Evolutionary conservation across 139 green algal genomes (phyloP).

Genomic region (Medakamo hakoo): DNA sequence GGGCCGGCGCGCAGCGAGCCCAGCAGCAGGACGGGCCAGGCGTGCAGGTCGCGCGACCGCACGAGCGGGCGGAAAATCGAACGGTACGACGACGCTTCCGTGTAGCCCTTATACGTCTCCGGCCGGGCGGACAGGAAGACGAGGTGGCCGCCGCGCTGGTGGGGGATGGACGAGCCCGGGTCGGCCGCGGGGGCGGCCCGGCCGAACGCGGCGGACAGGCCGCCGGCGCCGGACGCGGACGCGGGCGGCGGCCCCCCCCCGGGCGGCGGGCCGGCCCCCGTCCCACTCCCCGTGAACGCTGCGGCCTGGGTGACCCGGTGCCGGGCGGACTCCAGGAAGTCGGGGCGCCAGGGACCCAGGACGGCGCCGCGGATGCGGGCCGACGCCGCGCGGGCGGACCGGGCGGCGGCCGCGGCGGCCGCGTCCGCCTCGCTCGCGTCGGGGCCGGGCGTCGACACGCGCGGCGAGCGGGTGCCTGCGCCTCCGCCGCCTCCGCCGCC

Average conservation of each 20-base stretch:
- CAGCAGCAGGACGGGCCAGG: constrained; percentile 33
- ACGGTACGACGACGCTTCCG: constrained; percentile 21
- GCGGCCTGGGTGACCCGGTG: not conserved
- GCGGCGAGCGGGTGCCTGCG: too few species aligned
- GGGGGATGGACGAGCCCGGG: too few species aligned
- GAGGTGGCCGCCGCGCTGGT: constrained; percentile 31
- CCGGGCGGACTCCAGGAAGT: not conserved
- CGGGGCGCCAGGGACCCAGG: not conserved
- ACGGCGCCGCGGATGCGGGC: not conserved
- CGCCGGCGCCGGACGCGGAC: not conserved
- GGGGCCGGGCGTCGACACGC: too few species aligned
- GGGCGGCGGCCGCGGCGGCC: too few species aligned
- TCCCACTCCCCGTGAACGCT: not conserved
- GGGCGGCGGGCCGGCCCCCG: too few species aligned
- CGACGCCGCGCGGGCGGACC: too few species aligned
- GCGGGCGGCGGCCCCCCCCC: not conserved
- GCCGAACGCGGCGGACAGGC: not conserved
- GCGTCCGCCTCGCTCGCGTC: too few species aligned
- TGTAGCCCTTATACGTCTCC: constrained; percentile 31
- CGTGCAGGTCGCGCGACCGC: constrained; percentile 19
- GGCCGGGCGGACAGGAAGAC: constrained; percentile 40
- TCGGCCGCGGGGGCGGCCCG: too few species aligned
- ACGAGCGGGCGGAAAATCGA: constrained; percentile 37
- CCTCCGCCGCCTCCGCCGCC: too few species aligned
- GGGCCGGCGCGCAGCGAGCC: constrained; percentile 24